Conservation (phyloP, 129 eudicot species). For the Daucus carota region DNA sequence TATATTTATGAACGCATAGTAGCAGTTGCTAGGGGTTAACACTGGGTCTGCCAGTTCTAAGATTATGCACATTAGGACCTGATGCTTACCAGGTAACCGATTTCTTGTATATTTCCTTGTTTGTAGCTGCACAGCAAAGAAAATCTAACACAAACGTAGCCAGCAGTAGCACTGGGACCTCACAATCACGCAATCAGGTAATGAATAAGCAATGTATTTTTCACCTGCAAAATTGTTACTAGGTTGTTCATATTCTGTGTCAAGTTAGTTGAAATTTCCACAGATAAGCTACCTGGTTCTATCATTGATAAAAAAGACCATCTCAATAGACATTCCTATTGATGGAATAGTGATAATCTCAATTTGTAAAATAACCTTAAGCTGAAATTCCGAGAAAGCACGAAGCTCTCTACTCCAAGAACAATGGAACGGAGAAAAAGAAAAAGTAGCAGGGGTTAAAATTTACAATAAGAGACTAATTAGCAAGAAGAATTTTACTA, state of each 20-base stretch:
- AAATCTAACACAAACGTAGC: neutral
- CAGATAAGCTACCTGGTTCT: too few relatives aligned
- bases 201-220: neutral
- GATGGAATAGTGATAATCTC: too few relatives aligned
- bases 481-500: neutral
- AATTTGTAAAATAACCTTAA: too few relatives aligned
- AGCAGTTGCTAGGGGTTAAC: too few relatives aligned
- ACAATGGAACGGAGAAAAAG: neutral
- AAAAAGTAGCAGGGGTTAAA: neutral
- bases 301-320: too few relatives aligned
- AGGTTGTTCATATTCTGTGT: too few relatives aligned
- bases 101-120: neutral
- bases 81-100: neutral
- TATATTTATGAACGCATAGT: too few relatives aligned
- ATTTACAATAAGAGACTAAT: neutral
- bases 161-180: slow-evolving; percentile 6
- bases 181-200: neutral
- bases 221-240: neutral
- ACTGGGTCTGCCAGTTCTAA: neutral
- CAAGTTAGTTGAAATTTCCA: too few relatives aligned
- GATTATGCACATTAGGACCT: neutral
- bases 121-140: neutral
- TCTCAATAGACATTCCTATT: too few relatives aligned
- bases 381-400: too few relatives aligned
- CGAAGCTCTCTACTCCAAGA: neutral